phyloP scores from a whole-genome alignment of 2,329 filamentous ascomycete species.

The Aspergillus melleus region DNA sequence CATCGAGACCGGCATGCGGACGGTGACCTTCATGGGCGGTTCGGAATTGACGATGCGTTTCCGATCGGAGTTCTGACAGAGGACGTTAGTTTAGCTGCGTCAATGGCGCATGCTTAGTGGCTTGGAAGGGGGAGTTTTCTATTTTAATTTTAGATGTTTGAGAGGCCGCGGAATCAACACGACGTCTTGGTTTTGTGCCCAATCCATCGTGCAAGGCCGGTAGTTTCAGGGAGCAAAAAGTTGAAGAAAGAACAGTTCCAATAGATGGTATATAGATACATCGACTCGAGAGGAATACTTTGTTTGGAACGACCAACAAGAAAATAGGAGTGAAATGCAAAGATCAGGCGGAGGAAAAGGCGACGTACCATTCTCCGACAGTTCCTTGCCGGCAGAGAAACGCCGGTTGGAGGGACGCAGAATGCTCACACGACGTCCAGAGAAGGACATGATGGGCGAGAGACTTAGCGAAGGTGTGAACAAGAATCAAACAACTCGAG shows the following conservation, averaged over 20 bases:
- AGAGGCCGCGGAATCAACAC: not conserved
- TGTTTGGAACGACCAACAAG: not conserved
- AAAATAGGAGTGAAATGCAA: not conserved
- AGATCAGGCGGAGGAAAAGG: constrained; percentile 1
- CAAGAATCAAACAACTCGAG: not conserved
- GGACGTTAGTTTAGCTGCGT: not conserved
- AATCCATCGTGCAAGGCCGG: not conserved
- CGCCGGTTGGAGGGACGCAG: constrained; percentile 41
- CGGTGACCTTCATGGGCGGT: constrained; percentile 87
- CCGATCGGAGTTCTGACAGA: constrained; percentile 70
- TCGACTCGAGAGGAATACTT: not conserved
- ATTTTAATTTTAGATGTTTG: not conserved
- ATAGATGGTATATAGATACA: not conserved
- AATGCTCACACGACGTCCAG: constrained; percentile 47
- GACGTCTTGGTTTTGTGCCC: not conserved
- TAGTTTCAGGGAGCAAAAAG: not conserved
- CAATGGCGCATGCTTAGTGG: not conserved
- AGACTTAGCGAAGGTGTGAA: not conserved
- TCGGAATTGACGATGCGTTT: constrained; percentile 86
- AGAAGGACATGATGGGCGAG: constrained; percentile 44
- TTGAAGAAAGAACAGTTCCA: not conserved
- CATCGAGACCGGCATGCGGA: constrained; percentile 86
- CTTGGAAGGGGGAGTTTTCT: not conserved
- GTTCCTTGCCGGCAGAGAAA: constrained; percentile 45
- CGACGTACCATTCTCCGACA: constrained; percentile 47